phyloP scores from a whole-genome alignment of 805 yeast species.

The Saccharomycopsis fibuligera region DNA sequence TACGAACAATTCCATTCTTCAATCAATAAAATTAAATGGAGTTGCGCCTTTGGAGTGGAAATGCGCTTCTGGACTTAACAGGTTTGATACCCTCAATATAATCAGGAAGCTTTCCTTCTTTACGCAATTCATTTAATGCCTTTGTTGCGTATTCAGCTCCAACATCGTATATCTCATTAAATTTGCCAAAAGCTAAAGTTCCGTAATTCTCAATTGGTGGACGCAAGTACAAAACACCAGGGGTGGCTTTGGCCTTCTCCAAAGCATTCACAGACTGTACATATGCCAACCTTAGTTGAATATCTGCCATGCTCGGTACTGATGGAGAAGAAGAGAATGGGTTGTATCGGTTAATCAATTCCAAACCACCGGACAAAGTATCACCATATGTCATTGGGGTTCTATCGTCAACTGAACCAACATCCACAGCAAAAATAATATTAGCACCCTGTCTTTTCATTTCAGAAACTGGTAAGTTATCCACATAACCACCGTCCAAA shows the following conservation, averaged over 20 bases:
- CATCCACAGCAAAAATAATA: conserved; percentile 87
- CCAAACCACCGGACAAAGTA: conserved; percentile 90
- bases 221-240: conserved; percentile 80
- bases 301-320: conserved; percentile 91
- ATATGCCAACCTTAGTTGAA: conserved; percentile 86
- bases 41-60: conserved; percentile 49
- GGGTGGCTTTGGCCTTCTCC: conserved; percentile 75
- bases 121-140: conserved; percentile 45
- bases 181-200: conserved; percentile 86
- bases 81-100: conserved; percentile 39
- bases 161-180: conserved; percentile 80
- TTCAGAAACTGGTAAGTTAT: conserved; percentile 85
- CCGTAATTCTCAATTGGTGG: conserved; percentile 94
- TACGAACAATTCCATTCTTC: neutral
- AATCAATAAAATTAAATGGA: conserved; percentile 37
- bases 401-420: conserved; percentile 89
- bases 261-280: conserved; percentile 93
- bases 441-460: conserved; percentile 88
- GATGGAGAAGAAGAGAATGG: conserved; percentile 84
- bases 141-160: conserved; percentile 70
- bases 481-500: conserved; percentile 93
- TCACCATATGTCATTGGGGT: conserved; percentile 91
- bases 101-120: conserved; percentile 49
- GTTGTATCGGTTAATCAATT: conserved; percentile 76
- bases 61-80: conserved; percentile 27